These are phyloP conservation scores for Pyrenophora teres DNA, from an alignment of 2,329 filamentous ascomycete genomes.

Conservation along the genomic window DNA sequence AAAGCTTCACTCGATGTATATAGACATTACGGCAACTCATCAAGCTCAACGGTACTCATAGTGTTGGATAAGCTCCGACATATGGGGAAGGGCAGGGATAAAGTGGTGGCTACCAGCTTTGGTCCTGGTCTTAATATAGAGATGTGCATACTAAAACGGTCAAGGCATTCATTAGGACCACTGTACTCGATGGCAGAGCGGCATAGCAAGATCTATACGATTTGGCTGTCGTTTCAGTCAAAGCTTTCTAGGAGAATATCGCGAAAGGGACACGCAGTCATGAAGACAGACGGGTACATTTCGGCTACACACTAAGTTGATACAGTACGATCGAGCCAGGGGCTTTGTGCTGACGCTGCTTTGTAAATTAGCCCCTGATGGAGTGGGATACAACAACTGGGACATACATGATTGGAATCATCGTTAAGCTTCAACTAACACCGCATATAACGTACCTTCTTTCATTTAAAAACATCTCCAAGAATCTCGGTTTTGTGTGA, in stretches of 20 bases:
- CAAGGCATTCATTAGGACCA: background rate
- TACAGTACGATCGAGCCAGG: no score
- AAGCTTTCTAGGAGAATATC: background rate
- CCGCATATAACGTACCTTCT: no score
- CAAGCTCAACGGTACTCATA: constrained; percentile 68
- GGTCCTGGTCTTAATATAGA: constrained; percentile 71
- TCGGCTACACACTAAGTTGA: no score
- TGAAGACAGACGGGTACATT: no score
- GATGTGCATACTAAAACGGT: constrained; percentile 67
- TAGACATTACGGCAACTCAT: constrained; percentile 70
- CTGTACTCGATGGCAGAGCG: background rate
- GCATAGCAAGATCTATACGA: background rate
- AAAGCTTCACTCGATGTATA: constrained; percentile 73
- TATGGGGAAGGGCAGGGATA: constrained; percentile 54
- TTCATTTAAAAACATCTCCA: no score
- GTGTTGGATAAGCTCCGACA: constrained; percentile 65
- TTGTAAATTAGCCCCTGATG: no score
- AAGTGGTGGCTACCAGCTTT: constrained; percentile 70
- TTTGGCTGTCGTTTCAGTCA: constrained; percentile 1
- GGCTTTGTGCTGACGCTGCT: no score
- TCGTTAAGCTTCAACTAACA: no score
- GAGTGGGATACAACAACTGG: no score
- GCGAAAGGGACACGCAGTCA: background rate
- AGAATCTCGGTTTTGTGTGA: no score
- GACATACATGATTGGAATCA: no score